A percentile compares a stretch with the other conserved stretches of the same genome.
These are phyloP conservation scores for Coniella lustricola DNA, from an alignment of 2,329 filamentous ascomycete genomes.

Conservation along the genomic window DNA sequence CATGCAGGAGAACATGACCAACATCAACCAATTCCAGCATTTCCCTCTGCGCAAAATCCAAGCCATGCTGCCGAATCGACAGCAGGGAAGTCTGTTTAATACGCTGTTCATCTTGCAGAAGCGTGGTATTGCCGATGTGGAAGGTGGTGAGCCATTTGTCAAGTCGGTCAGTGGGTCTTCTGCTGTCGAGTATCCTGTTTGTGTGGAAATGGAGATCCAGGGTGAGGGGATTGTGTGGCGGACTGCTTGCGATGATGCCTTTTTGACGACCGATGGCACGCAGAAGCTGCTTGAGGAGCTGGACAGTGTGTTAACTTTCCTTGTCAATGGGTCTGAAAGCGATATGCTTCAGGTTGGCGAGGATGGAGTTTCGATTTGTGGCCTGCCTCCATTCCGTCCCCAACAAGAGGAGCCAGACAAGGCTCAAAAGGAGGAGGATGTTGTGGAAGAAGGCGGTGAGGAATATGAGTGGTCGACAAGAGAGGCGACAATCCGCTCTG, in stretches of 20 bases:
- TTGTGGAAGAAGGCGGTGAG: slow-evolving; percentile 6
- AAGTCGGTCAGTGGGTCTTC: slow-evolving; percentile 57
- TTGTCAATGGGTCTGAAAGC: slow-evolving; percentile 43
- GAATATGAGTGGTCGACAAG: slow-evolving; percentile 27
- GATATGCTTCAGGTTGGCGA: slow-evolving; percentile 48
- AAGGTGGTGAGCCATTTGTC: slow-evolving; percentile 37
- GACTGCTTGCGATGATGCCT: slow-evolving; percentile 57
- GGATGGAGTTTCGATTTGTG: slow-evolving; percentile 55
- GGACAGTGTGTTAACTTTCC: slow-evolving; percentile 48
- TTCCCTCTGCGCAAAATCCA: slow-evolving; percentile 61
- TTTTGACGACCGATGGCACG: slow-evolving; percentile 40
- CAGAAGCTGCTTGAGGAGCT: slow-evolving; percentile 49
- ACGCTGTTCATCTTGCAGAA: slow-evolving; percentile 50
- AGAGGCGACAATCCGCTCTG: slow-evolving; percentile 35
- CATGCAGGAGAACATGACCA: slow-evolving; percentile 62
- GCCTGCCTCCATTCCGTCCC: slow-evolving; percentile 41
- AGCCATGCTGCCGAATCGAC: slow-evolving; percentile 42
- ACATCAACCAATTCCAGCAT: slow-evolving; percentile 64
- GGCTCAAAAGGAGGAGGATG: background rate
- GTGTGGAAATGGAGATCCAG: slow-evolving; percentile 68
- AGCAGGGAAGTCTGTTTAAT: slow-evolving; percentile 39
- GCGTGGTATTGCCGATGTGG: slow-evolving; percentile 4
- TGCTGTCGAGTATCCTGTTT: slow-evolving; percentile 73
- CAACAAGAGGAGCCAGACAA: background rate
- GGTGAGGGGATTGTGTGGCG: slow-evolving; percentile 58